Evolutionary conservation across 768 basidiomycete species (phyloP).

Genomic region (Termitomyces sp.): DNA sequence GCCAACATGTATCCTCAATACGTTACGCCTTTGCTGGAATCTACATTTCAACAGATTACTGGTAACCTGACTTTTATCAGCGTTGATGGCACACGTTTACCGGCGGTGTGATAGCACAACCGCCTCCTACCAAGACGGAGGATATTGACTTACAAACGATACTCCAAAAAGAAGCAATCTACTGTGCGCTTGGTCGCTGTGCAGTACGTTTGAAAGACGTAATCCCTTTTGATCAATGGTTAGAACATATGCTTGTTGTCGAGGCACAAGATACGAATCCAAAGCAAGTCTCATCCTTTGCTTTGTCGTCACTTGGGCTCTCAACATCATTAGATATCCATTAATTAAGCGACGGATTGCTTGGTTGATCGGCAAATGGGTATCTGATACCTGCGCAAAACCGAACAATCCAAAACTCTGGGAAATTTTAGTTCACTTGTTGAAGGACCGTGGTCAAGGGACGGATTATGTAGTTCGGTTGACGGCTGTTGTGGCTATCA

Average conservation of each 20-base stretch:
- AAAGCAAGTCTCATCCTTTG: constrained; percentile 35
- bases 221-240: constrained; percentile 70
- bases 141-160: constrained; percentile 48
- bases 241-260: constrained; percentile 48
- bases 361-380: constrained; percentile 91
- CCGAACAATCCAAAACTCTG: constrained; percentile 65
- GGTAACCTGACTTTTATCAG: constrained; percentile 34
- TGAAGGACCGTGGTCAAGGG: constrained; percentile 62
- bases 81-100: neutral
- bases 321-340: constrained; percentile 53
- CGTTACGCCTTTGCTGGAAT: constrained; percentile 61
- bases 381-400: constrained; percentile 58
- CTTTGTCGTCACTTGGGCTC: constrained; percentile 4
- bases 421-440: constrained; percentile 74
- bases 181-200: constrained; percentile 87
- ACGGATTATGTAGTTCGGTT: constrained; percentile 84
- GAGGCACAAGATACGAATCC: constrained; percentile 60
- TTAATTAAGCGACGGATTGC: constrained; percentile 94
- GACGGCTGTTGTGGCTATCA: constrained; percentile 74
- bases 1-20: constrained; percentile 63
- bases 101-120: constrained; percentile 30
- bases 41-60: constrained; percentile 55
- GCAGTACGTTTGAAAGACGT: constrained; percentile 52
- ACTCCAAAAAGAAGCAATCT: constrained; percentile 80
- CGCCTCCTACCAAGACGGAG: constrained; percentile 9